These are phyloP conservation scores for Candida wancherniae DNA, from an alignment of 805 yeast genomes.

Conservation along the genomic window DNA sequence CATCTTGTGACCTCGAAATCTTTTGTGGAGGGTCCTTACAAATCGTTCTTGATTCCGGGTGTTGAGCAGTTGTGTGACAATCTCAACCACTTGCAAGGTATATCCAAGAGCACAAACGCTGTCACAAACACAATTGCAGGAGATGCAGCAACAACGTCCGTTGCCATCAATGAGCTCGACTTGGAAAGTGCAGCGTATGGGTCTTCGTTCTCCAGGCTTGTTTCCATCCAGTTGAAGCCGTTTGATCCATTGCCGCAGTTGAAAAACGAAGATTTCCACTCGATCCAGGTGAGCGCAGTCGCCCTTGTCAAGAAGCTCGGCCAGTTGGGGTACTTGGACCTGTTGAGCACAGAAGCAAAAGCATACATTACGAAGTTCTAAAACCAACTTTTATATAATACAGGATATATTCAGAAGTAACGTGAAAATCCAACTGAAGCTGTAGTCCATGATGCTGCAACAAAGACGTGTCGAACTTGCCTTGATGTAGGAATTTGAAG, in stretches of 20 bases:
- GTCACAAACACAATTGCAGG: slow-evolving; percentile 16
- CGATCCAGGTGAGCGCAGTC: slow-evolving; percentile 25
- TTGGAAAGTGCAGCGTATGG: slow-evolving; percentile 76
- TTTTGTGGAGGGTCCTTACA: slow-evolving; percentile 19
- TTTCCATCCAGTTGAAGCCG: slow-evolving; percentile 53
- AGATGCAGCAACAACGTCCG: slow-evolving; percentile 17
- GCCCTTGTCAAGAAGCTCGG: slow-evolving; percentile 26
- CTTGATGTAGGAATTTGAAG: too few relatives aligned
- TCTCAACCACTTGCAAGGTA: slow-evolving; percentile 25
- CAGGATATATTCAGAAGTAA: background rate
- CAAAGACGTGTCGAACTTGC: too few relatives aligned
- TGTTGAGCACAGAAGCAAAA: slow-evolving; percentile 20
- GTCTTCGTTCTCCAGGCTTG: slow-evolving; percentile 72
- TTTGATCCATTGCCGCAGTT: slow-evolving; percentile 69
- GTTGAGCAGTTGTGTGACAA: slow-evolving; percentile 30
- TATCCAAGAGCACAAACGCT: slow-evolving; percentile 17
- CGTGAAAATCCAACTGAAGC: too few relatives aligned
- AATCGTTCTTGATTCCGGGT: slow-evolving; percentile 23
- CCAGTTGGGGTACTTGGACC: slow-evolving; percentile 21
- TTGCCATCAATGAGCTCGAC: slow-evolving; percentile 45
- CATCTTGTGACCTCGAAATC: slow-evolving; percentile 32
- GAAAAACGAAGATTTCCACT: slow-evolving; percentile 27
- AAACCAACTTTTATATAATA: background rate
- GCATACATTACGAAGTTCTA: slow-evolving; percentile 8
- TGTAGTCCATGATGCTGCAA: too few relatives aligned